Conservation (phyloP, 495 filamentous ascomycete genomes). For the Penicillium nucicola region DNA sequence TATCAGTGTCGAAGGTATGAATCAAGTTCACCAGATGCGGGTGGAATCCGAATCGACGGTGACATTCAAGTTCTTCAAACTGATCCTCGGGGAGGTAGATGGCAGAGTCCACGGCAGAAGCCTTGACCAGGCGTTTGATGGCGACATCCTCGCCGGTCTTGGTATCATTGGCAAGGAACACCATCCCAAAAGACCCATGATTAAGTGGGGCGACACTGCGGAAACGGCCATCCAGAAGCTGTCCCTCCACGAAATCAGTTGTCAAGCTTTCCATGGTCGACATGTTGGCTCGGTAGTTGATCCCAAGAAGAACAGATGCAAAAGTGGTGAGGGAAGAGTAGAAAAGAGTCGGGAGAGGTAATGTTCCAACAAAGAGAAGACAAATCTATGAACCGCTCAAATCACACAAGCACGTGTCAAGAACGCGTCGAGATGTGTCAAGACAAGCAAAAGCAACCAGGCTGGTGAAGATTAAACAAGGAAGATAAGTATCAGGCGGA, state of each 20-base stretch:
- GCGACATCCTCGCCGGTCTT: slow-evolving; percentile 75
- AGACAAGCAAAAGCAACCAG: slow-evolving; percentile 32
- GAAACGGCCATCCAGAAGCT: slow-evolving; percentile 81
- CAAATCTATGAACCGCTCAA: slow-evolving; percentile 30
- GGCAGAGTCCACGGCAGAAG: slow-evolving; percentile 50
- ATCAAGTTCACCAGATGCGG: slow-evolving; percentile 92
- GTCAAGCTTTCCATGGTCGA: slow-evolving; percentile 74
- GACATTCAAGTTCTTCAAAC: slow-evolving; percentile 84
- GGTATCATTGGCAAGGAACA: slow-evolving; percentile 84
- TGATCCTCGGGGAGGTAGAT: slow-evolving; percentile 68
- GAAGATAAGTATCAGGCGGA: slow-evolving; percentile 31
- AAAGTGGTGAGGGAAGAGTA: slow-evolving; percentile 8
- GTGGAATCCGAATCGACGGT: slow-evolving; percentile 72
- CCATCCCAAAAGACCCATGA: slow-evolving; percentile 97
- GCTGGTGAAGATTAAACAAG: slow-evolving; percentile 40
- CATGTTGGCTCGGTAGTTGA: slow-evolving; percentile 29
- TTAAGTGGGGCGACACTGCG: slow-evolving; percentile 90
- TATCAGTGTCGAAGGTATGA: slow-evolving; percentile 85
- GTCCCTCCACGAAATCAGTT: slow-evolving; percentile 67
- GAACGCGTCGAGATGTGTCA: slow-evolving; percentile 33
- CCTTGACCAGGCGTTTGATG: slow-evolving; percentile 90
- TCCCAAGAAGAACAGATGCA: slow-evolving; percentile 34
- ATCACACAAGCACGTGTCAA: slow-evolving; percentile 24
- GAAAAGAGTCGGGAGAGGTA: not conserved
- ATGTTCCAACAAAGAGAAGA: slow-evolving; percentile 20